phyloP scores from a whole-genome alignment of 176 grass and related monocot species.

The Guadua angustifolia region DNA sequence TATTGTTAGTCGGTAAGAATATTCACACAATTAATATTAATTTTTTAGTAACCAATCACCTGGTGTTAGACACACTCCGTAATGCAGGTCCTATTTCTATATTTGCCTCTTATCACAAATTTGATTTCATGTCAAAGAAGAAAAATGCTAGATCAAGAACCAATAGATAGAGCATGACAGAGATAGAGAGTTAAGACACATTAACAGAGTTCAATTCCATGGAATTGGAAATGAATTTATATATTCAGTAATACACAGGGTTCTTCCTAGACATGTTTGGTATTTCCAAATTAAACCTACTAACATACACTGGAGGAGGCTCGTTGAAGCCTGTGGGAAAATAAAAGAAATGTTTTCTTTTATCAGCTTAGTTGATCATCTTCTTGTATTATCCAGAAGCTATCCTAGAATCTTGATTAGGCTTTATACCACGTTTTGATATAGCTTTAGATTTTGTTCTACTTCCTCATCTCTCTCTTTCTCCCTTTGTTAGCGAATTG shows the following conservation, averaged over 20 bases:
- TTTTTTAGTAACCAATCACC: not conserved
- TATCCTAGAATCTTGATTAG: constrained; percentile 2
- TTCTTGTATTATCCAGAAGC: not conserved
- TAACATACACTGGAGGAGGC: not conserved
- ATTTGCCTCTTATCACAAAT: not conserved
- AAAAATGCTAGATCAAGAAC: constrained; percentile 16
- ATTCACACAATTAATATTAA: not conserved
- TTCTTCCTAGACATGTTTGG: not conserved
- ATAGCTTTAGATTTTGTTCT: too few relatives aligned
- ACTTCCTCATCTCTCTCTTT: too few relatives aligned
- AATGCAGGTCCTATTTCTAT: not conserved
- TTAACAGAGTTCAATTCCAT: not conserved
- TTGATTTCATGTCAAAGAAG: not conserved
- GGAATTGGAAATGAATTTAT: constrained; percentile 9
- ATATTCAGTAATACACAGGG: not conserved
- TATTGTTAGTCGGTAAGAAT: not conserved
- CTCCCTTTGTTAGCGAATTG: too few relatives aligned
- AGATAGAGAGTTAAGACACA: not conserved
- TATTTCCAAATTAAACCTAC: not conserved
- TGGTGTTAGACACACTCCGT: not conserved
- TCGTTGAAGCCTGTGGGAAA: not conserved
- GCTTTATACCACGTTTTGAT: too few relatives aligned
- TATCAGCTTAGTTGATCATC: not conserved
- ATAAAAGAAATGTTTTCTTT: not conserved
- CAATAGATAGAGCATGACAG: not conserved